These are phyloP conservation scores for Malassezia cuniculi DNA, from an alignment of 1,284 basidiomycete species.

Conservation along the genomic window DNA sequence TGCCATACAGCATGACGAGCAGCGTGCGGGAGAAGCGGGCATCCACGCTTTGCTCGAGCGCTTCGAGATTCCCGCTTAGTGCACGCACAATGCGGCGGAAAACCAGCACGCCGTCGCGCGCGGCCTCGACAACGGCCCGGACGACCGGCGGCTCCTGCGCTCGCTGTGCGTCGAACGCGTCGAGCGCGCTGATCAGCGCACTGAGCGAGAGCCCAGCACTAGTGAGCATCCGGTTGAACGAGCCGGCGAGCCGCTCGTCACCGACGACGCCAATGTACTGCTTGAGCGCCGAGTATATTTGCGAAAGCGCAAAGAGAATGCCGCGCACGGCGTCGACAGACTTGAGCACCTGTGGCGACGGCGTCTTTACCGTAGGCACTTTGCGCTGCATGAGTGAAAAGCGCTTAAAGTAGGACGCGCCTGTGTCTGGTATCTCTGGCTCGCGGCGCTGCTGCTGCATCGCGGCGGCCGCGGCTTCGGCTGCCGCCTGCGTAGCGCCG, in stretches of 20 bases:
- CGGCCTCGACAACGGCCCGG: constrained; percentile 65
- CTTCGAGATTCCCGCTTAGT: constrained; percentile 64
- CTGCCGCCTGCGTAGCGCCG: constrained; percentile 30
- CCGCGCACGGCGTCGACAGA: constrained; percentile 79
- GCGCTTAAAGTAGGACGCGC: constrained; percentile 69
- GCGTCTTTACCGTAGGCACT: constrained; percentile 54
- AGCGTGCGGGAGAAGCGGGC: constrained; percentile 76
- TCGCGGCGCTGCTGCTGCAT: neutral
- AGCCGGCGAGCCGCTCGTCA: constrained; percentile 58
- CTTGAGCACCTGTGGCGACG: constrained; percentile 61
- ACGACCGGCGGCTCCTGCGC: constrained; percentile 61
- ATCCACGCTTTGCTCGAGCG: constrained; percentile 59
- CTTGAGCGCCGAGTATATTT: constrained; percentile 76
- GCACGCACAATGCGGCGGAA: constrained; percentile 79
- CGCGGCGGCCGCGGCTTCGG: constrained; percentile 29
- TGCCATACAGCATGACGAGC: constrained; percentile 75
- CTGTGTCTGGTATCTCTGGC: constrained; percentile 12
- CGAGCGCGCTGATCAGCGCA: constrained; percentile 72
- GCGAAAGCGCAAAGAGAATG: constrained; percentile 80
- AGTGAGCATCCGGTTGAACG: constrained; percentile 29
- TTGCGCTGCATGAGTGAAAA: constrained; percentile 61
- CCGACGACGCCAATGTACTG: constrained; percentile 76
- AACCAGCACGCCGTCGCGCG: constrained; percentile 68
- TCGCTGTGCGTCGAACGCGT: constrained; percentile 78
- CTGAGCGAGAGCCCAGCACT: constrained; percentile 68